Percentiles rank a stretch among this genome's conserved stretches.
Conservation (phyloP, 1,284 basidiomycete genomes). For the Rhizoctonia solani region DNA sequence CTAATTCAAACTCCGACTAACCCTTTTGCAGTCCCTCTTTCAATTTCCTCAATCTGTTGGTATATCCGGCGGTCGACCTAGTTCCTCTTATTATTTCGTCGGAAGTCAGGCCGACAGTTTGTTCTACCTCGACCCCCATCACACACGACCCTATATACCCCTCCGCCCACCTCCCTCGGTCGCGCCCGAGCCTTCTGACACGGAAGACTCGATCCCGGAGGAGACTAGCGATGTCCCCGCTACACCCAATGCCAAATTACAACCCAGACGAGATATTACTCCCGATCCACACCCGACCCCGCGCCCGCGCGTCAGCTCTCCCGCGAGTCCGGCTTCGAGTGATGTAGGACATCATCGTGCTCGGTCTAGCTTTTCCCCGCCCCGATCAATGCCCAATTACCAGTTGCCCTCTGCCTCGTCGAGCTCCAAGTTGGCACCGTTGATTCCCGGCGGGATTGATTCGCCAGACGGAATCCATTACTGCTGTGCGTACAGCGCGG, state of each 20-base stretch:
- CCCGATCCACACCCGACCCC: slow-evolving; percentile 28
- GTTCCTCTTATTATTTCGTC: slow-evolving; percentile 97
- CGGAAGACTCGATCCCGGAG: slow-evolving; percentile 5
- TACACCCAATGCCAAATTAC: slow-evolving; percentile 21
- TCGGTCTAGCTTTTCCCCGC: slow-evolving; percentile 26
- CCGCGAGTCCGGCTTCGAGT: slow-evolving; percentile 22
- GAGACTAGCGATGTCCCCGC: background rate
- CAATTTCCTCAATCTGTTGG: slow-evolving; percentile 94
- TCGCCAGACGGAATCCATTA: slow-evolving; percentile 57
- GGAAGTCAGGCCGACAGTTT: slow-evolving; percentile 87
- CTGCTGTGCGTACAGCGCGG: slow-evolving; percentile 60
- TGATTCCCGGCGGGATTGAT: slow-evolving; percentile 49
- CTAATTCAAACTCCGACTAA: background rate
- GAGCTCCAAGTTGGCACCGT: slow-evolving; percentile 15
- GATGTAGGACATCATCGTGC: slow-evolving; percentile 14
- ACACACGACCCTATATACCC: slow-evolving; percentile 80
- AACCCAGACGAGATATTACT: background rate
- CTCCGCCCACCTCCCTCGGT: slow-evolving; percentile 62
- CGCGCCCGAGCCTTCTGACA: slow-evolving; percentile 9
- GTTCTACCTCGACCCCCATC: slow-evolving; percentile 96
- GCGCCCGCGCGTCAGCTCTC: slow-evolving; percentile 27
- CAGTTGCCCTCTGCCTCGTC: slow-evolving; percentile 16
- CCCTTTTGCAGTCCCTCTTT: slow-evolving; percentile 68
- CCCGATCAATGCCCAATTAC: slow-evolving; percentile 15
- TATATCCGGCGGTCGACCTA: slow-evolving; percentile 93